Evolutionary conservation across 176 grass and related monocot species (phyloP), one percentile per base, ranked within the genome.

Genomic region (Musa itinerans): DNA sequence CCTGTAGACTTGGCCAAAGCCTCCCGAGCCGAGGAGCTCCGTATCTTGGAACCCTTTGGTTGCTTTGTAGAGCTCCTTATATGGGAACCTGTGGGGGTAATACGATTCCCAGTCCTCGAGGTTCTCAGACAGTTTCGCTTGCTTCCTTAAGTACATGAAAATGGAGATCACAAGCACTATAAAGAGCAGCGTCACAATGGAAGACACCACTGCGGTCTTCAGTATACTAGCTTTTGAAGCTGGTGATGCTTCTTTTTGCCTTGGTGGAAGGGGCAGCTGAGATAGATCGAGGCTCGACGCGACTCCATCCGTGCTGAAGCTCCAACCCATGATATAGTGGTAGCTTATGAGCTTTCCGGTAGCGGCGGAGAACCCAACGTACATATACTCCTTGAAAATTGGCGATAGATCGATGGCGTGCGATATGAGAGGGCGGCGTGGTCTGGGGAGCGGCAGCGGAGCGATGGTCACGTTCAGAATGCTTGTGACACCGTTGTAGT

Each of bases 361-460:
- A 7, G 81, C 7, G 3, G 74, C 53, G 9, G 74, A 76, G 64
- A 83, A 83, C 1, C 81, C 81, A 11, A 83, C 81, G 5, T 81
- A 82, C 87, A 80, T 85, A 24, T 80, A 49, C 25, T 80, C 54
- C 57, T 83, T 63, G 14, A 89, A 80, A 27, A 83, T 80, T 6
- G 76, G 76, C 63, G 24, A 63, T 59, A 85, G 87, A 58, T 89
- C 87, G 2, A 85, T 26, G 16, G 34, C 12, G n/a, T 5, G 20
- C 1, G 87, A 83, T 25, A 89, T 82, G 20, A 85, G 79, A 2
- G 87, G 80, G 12, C 53, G 71, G 48, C 19, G 17, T 20, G 86
- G 86, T 23, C 62, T 77, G 1, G 82, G 22, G 16, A 82, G 23
- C 11, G 61, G 43, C 26, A 79, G 66, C 14, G 79, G 86, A 50